Evolutionary conservation across 495 filamentous ascomycete genomes (phyloP), one percentile per base, ranked within the genome.

Genomic region (Tuber microsphaerosporum): DNA sequence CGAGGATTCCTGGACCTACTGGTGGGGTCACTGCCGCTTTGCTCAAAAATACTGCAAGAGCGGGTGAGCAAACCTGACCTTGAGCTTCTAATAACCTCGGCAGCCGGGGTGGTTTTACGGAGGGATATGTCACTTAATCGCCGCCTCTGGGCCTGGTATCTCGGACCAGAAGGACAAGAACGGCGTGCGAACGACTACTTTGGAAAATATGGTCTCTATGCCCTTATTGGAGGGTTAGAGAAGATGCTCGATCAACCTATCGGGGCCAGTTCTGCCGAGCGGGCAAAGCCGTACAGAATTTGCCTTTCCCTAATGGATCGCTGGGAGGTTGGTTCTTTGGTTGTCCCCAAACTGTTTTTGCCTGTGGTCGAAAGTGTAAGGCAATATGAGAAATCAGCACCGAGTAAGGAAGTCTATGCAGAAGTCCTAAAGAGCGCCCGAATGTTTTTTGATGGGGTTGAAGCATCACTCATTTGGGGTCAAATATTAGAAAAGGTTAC

Each of bases 111-210:
- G 61, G 92, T 97, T 2, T 88, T 89, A 41, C 88, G 95, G 44
- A 88, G 94, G 84, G 95, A 99, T 71, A 98, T 98, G 95, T 94
- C 94, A 80, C 86, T 99, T 71, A 99, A 99, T 82, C 86, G 95
- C 75, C 88, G 95, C 51, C 85, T 99, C 48, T 99, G 95, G 94
- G 87, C 92, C n/a, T 99, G 95, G 95, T 89, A 97, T 74, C 85
- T 99, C 12, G 95, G 95, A 2, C 94, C 94, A 43, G 86, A 87
- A 4, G 84, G 86, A 1, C 83, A 86, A 74, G 83, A 86, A 1
- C 83, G 85, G 42, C 84, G 84, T 7, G 86, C 89, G 72, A 89
- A 84, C 75, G 89, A 86, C 75, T 98, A 97, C 81, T 97, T 98
- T 83, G 88, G 91, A 74, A 87, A 89, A 48, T 92, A 90, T 84